Base-by-base conservation (phyloP, 257 asterid species). In the Cynanchum wilfordii region DNA sequence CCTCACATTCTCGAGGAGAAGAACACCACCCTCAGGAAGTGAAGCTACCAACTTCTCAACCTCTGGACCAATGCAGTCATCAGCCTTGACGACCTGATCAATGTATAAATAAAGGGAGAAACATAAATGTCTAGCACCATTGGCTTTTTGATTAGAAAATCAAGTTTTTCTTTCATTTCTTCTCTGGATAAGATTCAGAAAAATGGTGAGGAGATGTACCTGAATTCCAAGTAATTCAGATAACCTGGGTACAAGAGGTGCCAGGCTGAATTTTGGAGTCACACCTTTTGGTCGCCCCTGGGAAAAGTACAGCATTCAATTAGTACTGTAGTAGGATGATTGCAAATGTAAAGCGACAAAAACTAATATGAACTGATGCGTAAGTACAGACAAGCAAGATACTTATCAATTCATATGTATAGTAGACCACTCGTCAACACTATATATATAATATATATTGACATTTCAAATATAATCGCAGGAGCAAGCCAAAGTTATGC, bases 1-100 rank as follows among this genome's bases (percentile, higher is more conserved):
- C 81, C 97, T 81, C 79, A 91, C 97, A 58, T 91, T 91, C 89
- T 91, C 97, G 5, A 91, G 95, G 71, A 91, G 86, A 69, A 89
- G 91, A 76, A 91, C 93, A 7, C 90, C 76, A 24, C 96, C 96
- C 20, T 89, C 97, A 9, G 89, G 85, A 40, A 91, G 87, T 72
- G 88, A 75, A 74, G 89, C 87, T 25, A 89, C 97, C 86, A 87
- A 76, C 71, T 89, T 89, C 59, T 89, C 96, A 22, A 91, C 97
- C 77, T 89, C 95, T 6, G 89, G 90, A 45, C 96, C 97, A 84
- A 91, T 82, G 85, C 91, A 85, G 78, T 91, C 96, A 71, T 91
- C 96, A 15, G 97, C 97, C 76, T 86, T 87, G 81, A 87, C 88
- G 68, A 91, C 96, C 97, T 89, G 82, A 79, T 73, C 55, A 70